A percentile compares a stretch with the other conserved stretches of the same genome.
Evolutionary conservation across 805 yeast species (phyloP).

Genomic region (Candida oleophila): DNA sequence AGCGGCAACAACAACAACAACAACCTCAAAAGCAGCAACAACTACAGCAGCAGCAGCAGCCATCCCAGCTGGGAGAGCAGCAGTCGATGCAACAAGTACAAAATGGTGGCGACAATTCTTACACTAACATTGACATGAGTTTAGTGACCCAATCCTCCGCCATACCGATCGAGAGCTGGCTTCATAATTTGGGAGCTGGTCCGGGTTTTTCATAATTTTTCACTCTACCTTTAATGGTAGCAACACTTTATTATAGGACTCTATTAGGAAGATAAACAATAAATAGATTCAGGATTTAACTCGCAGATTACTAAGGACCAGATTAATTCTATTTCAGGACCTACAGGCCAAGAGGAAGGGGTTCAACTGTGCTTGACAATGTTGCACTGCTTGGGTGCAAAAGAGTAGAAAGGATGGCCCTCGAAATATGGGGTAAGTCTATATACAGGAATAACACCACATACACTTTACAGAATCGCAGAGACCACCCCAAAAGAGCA

Average conservation of each 20-base stretch:
- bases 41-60: conserved; percentile 15
- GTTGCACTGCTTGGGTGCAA: neutral
- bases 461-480: no score
- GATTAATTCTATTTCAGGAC: no score
- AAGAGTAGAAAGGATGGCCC: neutral
- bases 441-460: neutral
- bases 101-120: conserved; percentile 7
- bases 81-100: conserved; percentile 7
- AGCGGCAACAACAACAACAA: conserved; percentile 11
- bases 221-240: neutral
- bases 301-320: neutral
- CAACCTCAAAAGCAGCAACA: conserved; percentile 14
- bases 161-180: conserved; percentile 23
- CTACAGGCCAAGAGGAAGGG: no score
- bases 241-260: neutral
- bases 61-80: neutral
- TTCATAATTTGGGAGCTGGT: conserved; percentile 31
- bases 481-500: no score
- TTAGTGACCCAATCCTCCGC: conserved; percentile 10
- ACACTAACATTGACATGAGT: conserved; percentile 8
- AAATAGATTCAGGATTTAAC: neutral
- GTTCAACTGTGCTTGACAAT: no score
- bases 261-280: neutral
- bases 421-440: neutral
- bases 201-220: conserved; percentile 23